A percentile compares a stretch with the other conserved stretches of the same genome.
Evolutionary conservation across 2,329 filamentous ascomycete genomes (phyloP).

Genomic region (Onygena corvina): DNA sequence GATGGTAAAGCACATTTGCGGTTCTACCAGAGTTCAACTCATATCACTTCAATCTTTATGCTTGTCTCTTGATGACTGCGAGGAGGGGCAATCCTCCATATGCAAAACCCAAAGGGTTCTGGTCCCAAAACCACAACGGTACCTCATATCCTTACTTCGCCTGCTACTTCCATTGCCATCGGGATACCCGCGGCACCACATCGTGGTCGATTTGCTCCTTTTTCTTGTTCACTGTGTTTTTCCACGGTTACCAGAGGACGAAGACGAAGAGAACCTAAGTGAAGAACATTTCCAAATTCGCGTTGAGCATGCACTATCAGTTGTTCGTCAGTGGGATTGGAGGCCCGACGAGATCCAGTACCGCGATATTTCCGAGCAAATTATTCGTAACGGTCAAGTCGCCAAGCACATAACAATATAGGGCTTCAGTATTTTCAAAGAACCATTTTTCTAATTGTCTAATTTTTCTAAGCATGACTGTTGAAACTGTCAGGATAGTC

Average conservation of each 20-base stretch:
- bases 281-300: constrained; percentile 10
- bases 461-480: too few relatives aligned
- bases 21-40: constrained; percentile 2
- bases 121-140: constrained; percentile 1
- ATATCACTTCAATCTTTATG: constrained; percentile 4
- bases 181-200: background rate
- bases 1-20: constrained; percentile 5
- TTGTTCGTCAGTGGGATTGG: constrained; percentile 8
- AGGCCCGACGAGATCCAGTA: constrained; percentile 8
- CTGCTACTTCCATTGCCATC: background rate
- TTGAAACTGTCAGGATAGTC: too few relatives aligned
- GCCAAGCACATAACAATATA: too few relatives aligned
- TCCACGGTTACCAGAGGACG: constrained; percentile 1
- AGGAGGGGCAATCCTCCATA: background rate
- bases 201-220: background rate
- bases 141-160: constrained; percentile 7
- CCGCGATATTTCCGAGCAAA: constrained; percentile 1
- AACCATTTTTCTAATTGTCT: too few relatives aligned
- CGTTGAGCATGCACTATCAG: constrained; percentile 6
- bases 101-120: background rate
- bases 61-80: constrained; percentile 8
- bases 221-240: constrained; percentile 8
- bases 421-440: too few relatives aligned
- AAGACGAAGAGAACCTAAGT: constrained; percentile 7
- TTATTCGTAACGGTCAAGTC: constrained; percentile 4